Base-by-base conservation (phyloP, 2,329 filamentous ascomycete genomes). In the Apiospora rasikravindrae region DNA sequence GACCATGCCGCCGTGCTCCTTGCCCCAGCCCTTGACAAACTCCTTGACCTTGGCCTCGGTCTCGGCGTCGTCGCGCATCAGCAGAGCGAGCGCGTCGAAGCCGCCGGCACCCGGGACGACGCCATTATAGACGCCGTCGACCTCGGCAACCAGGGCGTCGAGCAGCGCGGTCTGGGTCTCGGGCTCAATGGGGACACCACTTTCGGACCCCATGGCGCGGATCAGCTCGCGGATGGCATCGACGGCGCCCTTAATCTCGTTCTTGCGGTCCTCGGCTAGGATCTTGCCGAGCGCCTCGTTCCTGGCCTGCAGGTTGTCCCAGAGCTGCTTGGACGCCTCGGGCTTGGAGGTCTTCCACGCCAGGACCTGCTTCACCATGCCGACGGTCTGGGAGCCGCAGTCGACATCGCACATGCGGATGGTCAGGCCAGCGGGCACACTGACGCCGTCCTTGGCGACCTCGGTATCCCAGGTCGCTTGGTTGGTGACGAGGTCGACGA, bases 391-490 rank as follows among this genome's bases (percentile, higher is more conserved):
- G 68, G 92, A 96, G 44, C 96, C 96, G 80, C 95, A 98, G 80
- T 97, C 94, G 8, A 99, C 96, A 80, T 99, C 96, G 79, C 95
- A 98, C 92, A 99, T 96, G 73, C 97, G 89, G 76, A 98, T 86
- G 33, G 92, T 89, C 76, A 97, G 84, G 0, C 94, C 94, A 0
- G 82, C 78, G 0, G 96, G 95, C 72, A 98, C 86, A 73, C 86
- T 88, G 70, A 96, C 90, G 22, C 86, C 88, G 6, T 91, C 90
- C 77, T 94, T 92, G 44, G 84, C 83, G 68, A 97, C 91, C 77
- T 95, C 90, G 0, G 91, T 92, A 77, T 98, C 95, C 96, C 96
- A 99, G 33, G 83, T 83, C 4, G 81, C 78, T 4, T 83, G 83
- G 71, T 90, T 88, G 61, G 94, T 88, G 6, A 98, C 91, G 1